A percentile compares a stretch with the other conserved stretches of the same genome.
These are phyloP conservation scores for Monosporozyma siamensis DNA, from an alignment of 805 yeast genomes.

Conservation along the genomic window DNA sequence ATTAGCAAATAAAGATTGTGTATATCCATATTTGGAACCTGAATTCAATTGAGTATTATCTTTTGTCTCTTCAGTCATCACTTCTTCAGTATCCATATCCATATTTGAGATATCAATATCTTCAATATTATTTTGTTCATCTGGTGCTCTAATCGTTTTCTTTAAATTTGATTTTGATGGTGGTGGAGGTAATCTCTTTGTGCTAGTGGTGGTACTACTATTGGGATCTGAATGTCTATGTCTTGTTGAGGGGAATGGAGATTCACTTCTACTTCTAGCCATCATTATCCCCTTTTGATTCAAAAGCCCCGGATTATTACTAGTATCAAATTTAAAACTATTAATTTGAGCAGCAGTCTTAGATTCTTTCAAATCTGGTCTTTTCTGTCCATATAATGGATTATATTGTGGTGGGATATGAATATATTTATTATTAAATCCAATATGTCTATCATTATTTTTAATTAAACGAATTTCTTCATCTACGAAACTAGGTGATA, in stretches of 20 bases:
- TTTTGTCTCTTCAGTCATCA: conserved; percentile 16
- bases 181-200: conserved; percentile 21
- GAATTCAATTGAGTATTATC: conserved; percentile 26
- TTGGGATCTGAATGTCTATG: neutral
- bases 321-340: neutral
- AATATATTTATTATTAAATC: conserved; percentile 19
- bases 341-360: neutral
- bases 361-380: neutral
- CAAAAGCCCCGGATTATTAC: neutral
- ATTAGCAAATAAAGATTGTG: conserved; percentile 27
- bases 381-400: conserved; percentile 12
- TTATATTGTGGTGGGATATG: conserved; percentile 29
- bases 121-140: conserved; percentile 11
- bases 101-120: conserved; percentile 20
- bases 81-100: conserved; percentile 15
- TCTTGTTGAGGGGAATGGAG: conserved; percentile 11
- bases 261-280: conserved; percentile 11
- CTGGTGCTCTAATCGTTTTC: conserved; percentile 7
- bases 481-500: conserved; percentile 24
- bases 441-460: conserved; percentile 13
- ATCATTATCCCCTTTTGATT: neutral
- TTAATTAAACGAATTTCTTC: conserved; percentile 21
- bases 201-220: too few relatives aligned
- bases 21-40: conserved; percentile 24
- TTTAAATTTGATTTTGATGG: conserved; percentile 17